Evolutionary conservation across 148 eudicot species (phyloP), one percentile per base, ranked within the genome.

Genomic region (Oxyria digyna): DNA sequence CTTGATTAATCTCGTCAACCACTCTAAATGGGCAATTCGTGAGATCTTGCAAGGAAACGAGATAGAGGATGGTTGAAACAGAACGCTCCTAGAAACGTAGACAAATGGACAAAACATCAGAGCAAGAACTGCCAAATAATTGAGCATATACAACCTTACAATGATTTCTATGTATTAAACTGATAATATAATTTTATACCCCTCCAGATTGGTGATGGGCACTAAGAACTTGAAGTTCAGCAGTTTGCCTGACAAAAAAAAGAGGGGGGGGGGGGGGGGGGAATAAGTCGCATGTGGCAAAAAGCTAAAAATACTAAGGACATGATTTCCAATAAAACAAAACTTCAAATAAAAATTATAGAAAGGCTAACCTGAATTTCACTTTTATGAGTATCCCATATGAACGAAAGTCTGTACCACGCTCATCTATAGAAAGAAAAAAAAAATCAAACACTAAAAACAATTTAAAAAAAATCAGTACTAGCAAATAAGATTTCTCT

Each of bases 171-270:
- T 59, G 65, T 27, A 55, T 55, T 21, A 55, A 55, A 3, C 9
- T 55, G 1, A 8, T 26, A 11, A 31, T 59, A 12, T 20, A 17
- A 35, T 50, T 62, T 54, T 20, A 46, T 90, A 94, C 97, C 96
- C 99, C 99, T 84, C 99, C 99, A 67, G 97, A 94, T 81, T 94
- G 97, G 75, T 94, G 99, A 81, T 94, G 92, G 70, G 97, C 92
- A 84, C 99, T 88, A 72, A 94, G 87, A 69, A 90, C 99, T 76
- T 94, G 97, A 72, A 94, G 99, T 74, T 85, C 82, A 74, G 92
- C 99, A 46, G 99, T 52, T 90, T 90, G 87, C 85, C 99, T 94
- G 87, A 75, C 59, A 74, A 79, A 66, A 3, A 45, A 14, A 45
- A 0, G 8, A 38, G 41, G 8, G n/a, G n/a, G n/a, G n/a, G n/a